Evolutionary conservation across 345 rosid genomes (phyloP).

Genomic region (Hibiscus syriacus): DNA sequence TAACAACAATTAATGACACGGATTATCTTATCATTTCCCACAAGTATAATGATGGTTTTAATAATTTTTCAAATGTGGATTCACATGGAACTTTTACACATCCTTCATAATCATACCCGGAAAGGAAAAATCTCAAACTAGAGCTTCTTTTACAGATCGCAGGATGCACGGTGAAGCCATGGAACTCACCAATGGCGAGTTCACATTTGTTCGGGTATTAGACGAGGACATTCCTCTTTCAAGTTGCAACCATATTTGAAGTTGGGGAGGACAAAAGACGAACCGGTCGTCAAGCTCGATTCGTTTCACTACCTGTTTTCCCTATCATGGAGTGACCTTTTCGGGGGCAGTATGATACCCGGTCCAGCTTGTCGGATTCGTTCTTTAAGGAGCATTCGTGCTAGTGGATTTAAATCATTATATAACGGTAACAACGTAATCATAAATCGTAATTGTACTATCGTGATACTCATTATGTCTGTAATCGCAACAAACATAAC

Average conservation of each 20-base stretch:
- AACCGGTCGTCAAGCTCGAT: no score
- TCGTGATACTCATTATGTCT: no score
- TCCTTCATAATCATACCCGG: no score
- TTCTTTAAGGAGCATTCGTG: slow-evolving; percentile 57
- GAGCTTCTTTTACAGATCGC: slow-evolving; percentile 53
- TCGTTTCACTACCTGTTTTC: slow-evolving; percentile 66
- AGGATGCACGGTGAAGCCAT: slow-evolving; percentile 67
- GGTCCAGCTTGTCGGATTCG: slow-evolving; percentile 42
- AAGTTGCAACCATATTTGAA: slow-evolving; percentile 60
- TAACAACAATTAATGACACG: no score
- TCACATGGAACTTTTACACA: no score
- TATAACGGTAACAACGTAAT: no score
- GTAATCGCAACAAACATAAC: no score
- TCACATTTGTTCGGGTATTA: slow-evolving; percentile 41
- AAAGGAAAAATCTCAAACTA: slow-evolving; percentile 30
- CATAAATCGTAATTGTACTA: no score
- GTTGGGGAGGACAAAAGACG: slow-evolving; percentile 65
- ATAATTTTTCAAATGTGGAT: no score
- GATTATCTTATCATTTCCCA: no score
- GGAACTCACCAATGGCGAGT: slow-evolving; percentile 62
- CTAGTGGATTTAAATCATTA: no score
- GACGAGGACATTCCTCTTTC: slow-evolving; percentile 47
- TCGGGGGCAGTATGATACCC: slow-evolving; percentile 19
- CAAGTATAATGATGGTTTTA: no score
- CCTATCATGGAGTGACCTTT: slow-evolving; percentile 73